Percentiles rank a stretch among this genome's conserved stretches.
phyloP scores from a whole-genome alignment of 2,329 filamentous ascomycete genomes.

The Chalaropsis ovoidea region DNA sequence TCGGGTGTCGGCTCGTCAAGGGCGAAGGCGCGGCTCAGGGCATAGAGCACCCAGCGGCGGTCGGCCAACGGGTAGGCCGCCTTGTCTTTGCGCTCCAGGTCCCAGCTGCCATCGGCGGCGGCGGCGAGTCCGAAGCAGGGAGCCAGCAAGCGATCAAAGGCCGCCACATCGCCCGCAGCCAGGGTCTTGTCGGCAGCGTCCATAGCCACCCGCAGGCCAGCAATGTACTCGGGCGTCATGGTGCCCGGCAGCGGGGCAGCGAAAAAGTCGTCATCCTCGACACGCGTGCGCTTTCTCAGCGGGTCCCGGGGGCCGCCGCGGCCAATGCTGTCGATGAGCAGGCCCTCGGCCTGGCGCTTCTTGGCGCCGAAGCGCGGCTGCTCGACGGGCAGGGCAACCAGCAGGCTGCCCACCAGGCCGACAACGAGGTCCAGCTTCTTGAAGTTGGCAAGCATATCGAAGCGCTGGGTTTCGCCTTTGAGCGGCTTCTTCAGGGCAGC shows the following conservation, averaged over 20 bases:
- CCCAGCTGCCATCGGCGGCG: constrained; percentile 31
- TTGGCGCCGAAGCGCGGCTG: constrained; percentile 45
- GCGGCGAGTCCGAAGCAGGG: constrained; percentile 41
- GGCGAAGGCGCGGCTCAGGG: constrained; percentile 52
- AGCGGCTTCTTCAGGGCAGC: constrained; percentile 33
- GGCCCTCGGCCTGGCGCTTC: constrained; percentile 46
- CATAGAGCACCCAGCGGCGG: constrained; percentile 54
- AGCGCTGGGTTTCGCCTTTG: constrained; percentile 32
- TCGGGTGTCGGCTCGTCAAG: constrained; percentile 39
- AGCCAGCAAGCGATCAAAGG: constrained; percentile 44
- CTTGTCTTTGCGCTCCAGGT: constrained; percentile 29
- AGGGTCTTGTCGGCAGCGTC: constrained; percentile 42
- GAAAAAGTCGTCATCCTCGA: constrained; percentile 24
- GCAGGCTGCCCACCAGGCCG: constrained; percentile 50
- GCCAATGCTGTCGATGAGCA: constrained; percentile 64
- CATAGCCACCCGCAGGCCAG: constrained; percentile 38
- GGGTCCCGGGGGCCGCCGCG: constrained; percentile 44
- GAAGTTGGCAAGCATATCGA: constrained; percentile 50
- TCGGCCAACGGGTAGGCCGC: constrained; percentile 47
- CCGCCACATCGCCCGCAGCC: constrained; percentile 37
- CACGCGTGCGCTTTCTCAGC: constrained; percentile 15
- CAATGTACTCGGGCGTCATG: constrained; percentile 41
- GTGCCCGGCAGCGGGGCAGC: constrained; percentile 39
- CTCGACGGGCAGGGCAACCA: constrained; percentile 62
- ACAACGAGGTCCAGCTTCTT: constrained; percentile 56